Percentiles rank a stretch among this genome's conserved stretches.
Evolutionary conservation across 1,284 basidiomycete genomes (phyloP).

Genomic region (Rhodofomes roseus): DNA sequence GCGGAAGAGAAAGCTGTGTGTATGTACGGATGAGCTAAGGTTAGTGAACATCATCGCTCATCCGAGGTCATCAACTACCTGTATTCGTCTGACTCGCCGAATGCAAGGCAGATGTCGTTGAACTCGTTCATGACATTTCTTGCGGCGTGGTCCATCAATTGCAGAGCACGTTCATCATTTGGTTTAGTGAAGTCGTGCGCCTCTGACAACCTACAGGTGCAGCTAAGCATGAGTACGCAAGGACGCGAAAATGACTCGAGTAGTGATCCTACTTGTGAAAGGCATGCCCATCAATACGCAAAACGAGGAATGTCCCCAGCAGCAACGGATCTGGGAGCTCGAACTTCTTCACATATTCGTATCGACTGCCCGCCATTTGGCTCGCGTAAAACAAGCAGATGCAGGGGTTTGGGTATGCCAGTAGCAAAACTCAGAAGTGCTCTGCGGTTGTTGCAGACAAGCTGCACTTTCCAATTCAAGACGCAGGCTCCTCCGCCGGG

Average conservation of each 20-base stretch:
- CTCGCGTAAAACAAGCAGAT: no score
- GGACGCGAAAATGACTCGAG: no score
- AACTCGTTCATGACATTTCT: conserved; percentile 78
- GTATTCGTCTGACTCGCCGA: conserved; percentile 97
- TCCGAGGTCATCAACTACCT: conserved; percentile 47
- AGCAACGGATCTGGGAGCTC: conserved; percentile 88
- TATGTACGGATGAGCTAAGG: neutral
- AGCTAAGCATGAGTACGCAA: neutral
- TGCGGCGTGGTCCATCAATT: conserved; percentile 93
- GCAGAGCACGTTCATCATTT: conserved; percentile 84
- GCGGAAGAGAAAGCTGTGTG: conserved; percentile 78
- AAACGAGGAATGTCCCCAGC: conserved; percentile 82
- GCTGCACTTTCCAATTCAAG: neutral
- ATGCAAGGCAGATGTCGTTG: conserved; percentile 81
- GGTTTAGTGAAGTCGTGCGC: conserved; percentile 85
- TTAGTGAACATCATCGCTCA: neutral
- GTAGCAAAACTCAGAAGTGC: no score
- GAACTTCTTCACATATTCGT: conserved; percentile 87
- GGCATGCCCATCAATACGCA: conserved; percentile 90
- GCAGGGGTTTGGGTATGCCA: no score
- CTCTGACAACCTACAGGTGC: conserved; percentile 70
- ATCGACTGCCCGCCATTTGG: conserved; percentile 88
- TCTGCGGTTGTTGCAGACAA: neutral
- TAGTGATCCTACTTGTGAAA: conserved; percentile 77
- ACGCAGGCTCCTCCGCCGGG: neutral